Evolutionary conservation across 1,284 basidiomycete genomes (phyloP).

Genomic region (Leccinum pachyderme): DNA sequence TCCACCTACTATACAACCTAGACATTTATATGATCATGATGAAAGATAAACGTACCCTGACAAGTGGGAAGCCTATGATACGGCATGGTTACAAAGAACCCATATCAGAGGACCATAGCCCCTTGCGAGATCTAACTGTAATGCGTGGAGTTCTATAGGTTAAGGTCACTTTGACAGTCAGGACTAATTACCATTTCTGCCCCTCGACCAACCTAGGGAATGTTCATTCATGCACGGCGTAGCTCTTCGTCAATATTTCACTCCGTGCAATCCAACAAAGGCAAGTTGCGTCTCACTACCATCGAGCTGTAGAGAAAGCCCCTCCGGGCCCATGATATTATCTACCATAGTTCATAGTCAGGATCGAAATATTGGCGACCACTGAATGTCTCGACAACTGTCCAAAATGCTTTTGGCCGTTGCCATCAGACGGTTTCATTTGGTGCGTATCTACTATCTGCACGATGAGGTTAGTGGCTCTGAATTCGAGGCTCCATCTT

Average conservation of each 20-base stretch:
- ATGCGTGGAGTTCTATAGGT: neutral
- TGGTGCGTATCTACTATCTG: neutral
- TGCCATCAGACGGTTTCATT: neutral
- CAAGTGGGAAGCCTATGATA: conserved; percentile 6
- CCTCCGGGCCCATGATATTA: too few species aligned
- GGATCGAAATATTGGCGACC: too few species aligned
- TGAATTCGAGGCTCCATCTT: too few species aligned
- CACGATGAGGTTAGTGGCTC: neutral
- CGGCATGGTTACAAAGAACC: conserved; percentile 8
- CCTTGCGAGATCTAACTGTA: neutral
- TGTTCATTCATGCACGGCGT: too few species aligned
- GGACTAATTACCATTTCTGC: neutral
- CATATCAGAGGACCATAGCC: neutral
- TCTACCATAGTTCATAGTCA: too few species aligned
- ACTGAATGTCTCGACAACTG: neutral
- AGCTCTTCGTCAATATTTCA: too few species aligned
- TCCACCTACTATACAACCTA: neutral
- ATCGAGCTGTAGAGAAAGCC: too few species aligned
- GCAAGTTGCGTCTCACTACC: too few species aligned
- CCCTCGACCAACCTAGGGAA: too few species aligned
- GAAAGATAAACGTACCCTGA: conserved; percentile 5
- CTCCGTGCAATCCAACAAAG: too few species aligned
- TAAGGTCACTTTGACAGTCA: neutral
- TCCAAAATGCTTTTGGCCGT: neutral
- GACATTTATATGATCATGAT: neutral